These are phyloP conservation scores for Hymenoscyphus fructigenus DNA, from an alignment of 2,329 filamentous ascomycete genomes.

Conservation along the genomic window DNA sequence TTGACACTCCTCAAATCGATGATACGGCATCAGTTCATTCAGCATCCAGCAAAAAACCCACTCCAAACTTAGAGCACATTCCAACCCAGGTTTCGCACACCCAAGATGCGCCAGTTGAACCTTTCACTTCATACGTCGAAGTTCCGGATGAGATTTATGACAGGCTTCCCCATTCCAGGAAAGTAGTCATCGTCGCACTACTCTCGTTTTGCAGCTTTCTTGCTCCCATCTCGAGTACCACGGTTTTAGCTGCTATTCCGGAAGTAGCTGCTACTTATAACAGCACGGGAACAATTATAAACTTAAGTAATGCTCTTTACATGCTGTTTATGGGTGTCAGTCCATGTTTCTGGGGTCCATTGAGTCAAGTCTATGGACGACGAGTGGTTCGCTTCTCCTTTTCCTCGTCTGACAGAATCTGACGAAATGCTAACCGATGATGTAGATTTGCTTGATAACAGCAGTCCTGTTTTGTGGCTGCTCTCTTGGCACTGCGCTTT, in stretches of 20 bases:
- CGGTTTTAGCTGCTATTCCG: constrained; percentile 69
- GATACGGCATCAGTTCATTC: constrained; percentile 26
- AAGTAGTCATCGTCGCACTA: constrained; percentile 65
- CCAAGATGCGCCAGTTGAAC: constrained; percentile 34
- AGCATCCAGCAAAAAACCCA: constrained; percentile 16
- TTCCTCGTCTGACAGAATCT: background rate
- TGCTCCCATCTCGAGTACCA: constrained; percentile 72
- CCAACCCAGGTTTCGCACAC: constrained; percentile 31
- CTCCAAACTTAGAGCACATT: constrained; percentile 22
- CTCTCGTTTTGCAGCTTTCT: constrained; percentile 75
- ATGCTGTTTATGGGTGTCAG: constrained; percentile 71
- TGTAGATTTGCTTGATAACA: constrained; percentile 57
- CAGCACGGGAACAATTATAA: constrained; percentile 68
- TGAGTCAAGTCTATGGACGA: constrained; percentile 65
- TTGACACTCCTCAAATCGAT: constrained; percentile 15
- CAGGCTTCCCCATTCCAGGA: constrained; percentile 59
- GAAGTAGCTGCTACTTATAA: constrained; percentile 67
- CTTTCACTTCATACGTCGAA: constrained; percentile 29
- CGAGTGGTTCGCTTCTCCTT: constrained; percentile 47
- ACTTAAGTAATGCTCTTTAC: constrained; percentile 73
- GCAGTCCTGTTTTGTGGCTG: constrained; percentile 65
- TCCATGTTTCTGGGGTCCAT: constrained; percentile 69
- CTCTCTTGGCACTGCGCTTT: constrained; percentile 69
- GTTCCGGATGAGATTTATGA: constrained; percentile 59
- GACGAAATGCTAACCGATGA: constrained; percentile 1